These are phyloP conservation scores for Candida sp. DNA, from an alignment of 1,139 yeast genomes.

Conservation along the genomic window DNA sequence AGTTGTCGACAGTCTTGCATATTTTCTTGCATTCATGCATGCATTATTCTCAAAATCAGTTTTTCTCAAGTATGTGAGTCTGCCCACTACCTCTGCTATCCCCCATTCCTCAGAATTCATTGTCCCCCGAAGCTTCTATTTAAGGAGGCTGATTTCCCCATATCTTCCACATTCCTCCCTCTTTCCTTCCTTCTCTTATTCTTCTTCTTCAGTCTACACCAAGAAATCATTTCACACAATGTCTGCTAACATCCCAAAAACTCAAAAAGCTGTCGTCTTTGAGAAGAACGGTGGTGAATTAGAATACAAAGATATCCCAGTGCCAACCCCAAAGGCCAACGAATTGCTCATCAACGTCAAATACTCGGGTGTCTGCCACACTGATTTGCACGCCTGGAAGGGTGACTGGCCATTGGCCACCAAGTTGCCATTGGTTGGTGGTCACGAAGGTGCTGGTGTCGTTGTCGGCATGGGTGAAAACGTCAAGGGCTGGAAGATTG, in stretches of 20 bases:
- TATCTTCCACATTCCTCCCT: neutral
- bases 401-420: constrained; percentile 78
- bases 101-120: neutral
- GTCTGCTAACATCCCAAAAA: constrained; percentile 28
- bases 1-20: neutral
- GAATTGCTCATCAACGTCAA: constrained; percentile 70
- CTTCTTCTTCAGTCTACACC: constrained; percentile 29
- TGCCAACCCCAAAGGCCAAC: constrained; percentile 69
- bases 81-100: neutral
- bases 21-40: neutral
- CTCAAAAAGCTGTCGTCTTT: constrained; percentile 44
- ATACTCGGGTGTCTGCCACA: constrained; percentile 82
- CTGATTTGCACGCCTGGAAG: constrained; percentile 81
- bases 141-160: neutral
- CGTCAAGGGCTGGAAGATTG: constrained; percentile 69
- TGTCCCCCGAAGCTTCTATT: neutral
- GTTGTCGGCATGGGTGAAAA: constrained; percentile 73
- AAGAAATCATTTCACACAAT: constrained; percentile 6
- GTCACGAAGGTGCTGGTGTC: constrained; percentile 86
- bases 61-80: constrained; percentile 1
- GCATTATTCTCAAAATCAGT: neutral
- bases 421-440: constrained; percentile 77
- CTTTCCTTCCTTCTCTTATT: constrained; percentile 24
- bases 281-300: constrained; percentile 48
- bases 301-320: constrained; percentile 64